Evolutionary conservation across 768 basidiomycete species (phyloP).

Genomic region (Dacryopinax spathularia): DNA sequence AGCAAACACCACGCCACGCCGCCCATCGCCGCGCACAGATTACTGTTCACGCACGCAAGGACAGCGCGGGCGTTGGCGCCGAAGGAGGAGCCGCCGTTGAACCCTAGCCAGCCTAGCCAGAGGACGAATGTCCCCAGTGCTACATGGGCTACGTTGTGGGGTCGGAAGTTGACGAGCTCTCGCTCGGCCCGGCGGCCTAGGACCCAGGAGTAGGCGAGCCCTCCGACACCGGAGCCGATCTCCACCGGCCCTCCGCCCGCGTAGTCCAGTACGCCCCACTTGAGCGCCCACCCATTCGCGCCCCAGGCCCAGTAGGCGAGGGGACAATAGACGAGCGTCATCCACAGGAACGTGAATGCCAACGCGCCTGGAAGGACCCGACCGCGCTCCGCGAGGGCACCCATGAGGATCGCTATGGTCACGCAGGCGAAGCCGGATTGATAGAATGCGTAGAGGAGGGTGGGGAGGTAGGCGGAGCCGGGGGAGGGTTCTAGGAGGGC

Average conservation of each 20-base stretch:
- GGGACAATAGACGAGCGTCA: slow-evolving; percentile 77
- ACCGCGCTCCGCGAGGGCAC: slow-evolving; percentile 69
- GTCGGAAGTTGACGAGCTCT: slow-evolving; percentile 64
- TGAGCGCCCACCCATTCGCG: slow-evolving; percentile 67
- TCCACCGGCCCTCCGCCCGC: slow-evolving; percentile 83
- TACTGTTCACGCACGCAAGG: slow-evolving; percentile 77
- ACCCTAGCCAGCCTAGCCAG: slow-evolving; percentile 76
- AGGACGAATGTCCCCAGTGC: slow-evolving; percentile 71
- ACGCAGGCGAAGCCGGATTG: slow-evolving; percentile 79
- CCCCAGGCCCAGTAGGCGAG: slow-evolving; percentile 80
- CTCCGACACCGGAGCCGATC: slow-evolving; percentile 70
- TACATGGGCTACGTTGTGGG: slow-evolving; percentile 76
- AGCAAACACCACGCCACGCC: slow-evolving; percentile 51
- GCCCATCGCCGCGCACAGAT: slow-evolving; percentile 65
- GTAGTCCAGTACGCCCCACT: slow-evolving; percentile 67
- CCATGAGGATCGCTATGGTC: slow-evolving; percentile 51
- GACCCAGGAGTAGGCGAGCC: slow-evolving; percentile 75
- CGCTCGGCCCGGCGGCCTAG: slow-evolving; percentile 66
- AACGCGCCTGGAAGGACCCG: slow-evolving; percentile 61
- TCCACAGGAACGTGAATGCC: slow-evolving; percentile 71
- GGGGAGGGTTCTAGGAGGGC: slow-evolving; percentile 61
- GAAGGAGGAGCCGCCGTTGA: slow-evolving; percentile 82
- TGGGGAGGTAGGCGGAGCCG: slow-evolving; percentile 68
- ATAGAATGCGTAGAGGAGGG: slow-evolving; percentile 71
- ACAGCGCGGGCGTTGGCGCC: slow-evolving; percentile 78